Conservation (phyloP, 2,329 filamentous ascomycete genomes). For the Tolypocladium tropicale region DNA sequence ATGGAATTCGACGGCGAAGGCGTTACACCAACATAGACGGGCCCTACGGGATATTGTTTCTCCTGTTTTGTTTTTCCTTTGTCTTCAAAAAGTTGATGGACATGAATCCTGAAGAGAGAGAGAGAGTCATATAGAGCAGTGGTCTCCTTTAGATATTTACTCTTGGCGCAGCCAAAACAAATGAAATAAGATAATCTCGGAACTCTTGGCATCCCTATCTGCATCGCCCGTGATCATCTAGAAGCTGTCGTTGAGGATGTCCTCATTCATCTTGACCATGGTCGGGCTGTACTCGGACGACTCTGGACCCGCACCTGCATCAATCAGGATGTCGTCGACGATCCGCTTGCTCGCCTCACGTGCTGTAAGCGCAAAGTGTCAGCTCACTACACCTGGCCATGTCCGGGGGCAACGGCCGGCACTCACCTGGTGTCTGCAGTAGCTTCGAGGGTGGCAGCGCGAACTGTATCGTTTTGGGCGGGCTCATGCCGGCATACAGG, state of each 20-base stretch:
- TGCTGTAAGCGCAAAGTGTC: slow-evolving; percentile 32
- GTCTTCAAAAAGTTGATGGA: neutral
- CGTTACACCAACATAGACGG: neutral
- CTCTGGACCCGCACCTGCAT: slow-evolving; percentile 55
- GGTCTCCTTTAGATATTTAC: neutral
- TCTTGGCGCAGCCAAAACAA: neutral
- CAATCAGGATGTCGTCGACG: slow-evolving; percentile 68
- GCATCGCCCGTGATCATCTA: slow-evolving; percentile 19
- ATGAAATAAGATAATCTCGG: no score
- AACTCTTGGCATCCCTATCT: no score
- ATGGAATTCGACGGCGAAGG: neutral
- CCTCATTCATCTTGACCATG: slow-evolving; percentile 54
- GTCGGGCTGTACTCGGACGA: slow-evolving; percentile 52
- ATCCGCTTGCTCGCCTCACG: slow-evolving; percentile 73
- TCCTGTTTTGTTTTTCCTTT: neutral
- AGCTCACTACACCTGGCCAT: slow-evolving; percentile 1
- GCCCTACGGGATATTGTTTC: neutral
- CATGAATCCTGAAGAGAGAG: neutral
- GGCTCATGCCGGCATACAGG: slow-evolving; percentile 64
- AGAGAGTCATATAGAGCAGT: neutral
- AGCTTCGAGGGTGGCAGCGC: slow-evolving; percentile 67
- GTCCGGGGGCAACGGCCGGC: neutral
- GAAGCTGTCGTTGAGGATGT: slow-evolving; percentile 54
- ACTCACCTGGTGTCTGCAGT: slow-evolving; percentile 67
- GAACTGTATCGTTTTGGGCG: slow-evolving; percentile 89